These are phyloP conservation scores for thale cress (Arabidopsis thaliana) DNA, from an alignment of 345 rosid species.

Conservation along the genomic window DNA sequence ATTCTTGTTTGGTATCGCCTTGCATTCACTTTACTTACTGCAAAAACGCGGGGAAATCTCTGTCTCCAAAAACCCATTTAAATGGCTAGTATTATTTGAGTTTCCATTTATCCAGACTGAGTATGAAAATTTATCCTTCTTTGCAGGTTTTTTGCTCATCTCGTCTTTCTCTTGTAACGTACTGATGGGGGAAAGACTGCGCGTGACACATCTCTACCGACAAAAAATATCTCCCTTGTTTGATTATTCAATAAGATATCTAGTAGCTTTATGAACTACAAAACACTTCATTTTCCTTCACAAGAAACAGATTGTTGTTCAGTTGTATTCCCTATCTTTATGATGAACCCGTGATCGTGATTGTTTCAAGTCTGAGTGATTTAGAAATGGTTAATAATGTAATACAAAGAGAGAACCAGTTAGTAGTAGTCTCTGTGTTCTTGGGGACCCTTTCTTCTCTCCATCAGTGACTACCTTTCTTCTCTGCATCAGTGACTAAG, in stretches of 20 bases:
- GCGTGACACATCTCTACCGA: neutral
- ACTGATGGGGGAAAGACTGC: constrained; percentile 14
- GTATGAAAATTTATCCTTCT: constrained; percentile 12
- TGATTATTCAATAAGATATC: constrained; percentile 33
- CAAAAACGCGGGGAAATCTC: neutral
- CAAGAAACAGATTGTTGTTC: constrained; percentile 37
- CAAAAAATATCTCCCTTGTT: constrained; percentile 2
- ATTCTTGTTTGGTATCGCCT: neutral
- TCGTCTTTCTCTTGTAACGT: constrained; percentile 26
- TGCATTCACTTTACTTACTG: neutral
- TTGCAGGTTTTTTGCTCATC: constrained; percentile 30
- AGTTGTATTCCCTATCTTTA: constrained; percentile 18
- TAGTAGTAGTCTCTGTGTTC: constrained; percentile 24
- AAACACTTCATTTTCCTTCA: constrained; percentile 33
- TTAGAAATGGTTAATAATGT: constrained; percentile 8
- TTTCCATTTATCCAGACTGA: neutral
- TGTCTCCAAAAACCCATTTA: neutral
- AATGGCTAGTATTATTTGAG: neutral
- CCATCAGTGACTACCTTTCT: neutral
- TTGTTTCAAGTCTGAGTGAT: constrained; percentile 7
- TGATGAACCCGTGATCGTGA: constrained; percentile 27
- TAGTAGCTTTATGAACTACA: constrained; percentile 33
- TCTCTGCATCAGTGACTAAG: neutral
- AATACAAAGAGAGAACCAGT: constrained; percentile 28
- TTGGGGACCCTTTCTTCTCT: constrained; percentile 17